These are phyloP conservation scores for Mycena haematopus DNA, from an alignment of 768 basidiomycete genomes.

Conservation along the genomic window DNA sequence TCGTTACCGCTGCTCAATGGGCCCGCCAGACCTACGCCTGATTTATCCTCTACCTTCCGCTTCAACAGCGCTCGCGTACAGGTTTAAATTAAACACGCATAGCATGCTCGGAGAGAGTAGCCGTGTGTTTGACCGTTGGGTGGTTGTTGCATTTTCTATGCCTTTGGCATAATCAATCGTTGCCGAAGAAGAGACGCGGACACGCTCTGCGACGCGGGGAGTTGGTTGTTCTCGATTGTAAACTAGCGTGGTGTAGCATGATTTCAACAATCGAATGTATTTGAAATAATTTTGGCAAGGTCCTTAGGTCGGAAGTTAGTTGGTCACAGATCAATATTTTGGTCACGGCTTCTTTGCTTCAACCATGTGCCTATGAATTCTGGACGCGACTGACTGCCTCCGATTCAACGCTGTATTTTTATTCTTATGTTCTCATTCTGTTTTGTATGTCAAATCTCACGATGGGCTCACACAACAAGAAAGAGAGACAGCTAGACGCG, in stretches of 20 bases:
- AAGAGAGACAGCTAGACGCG: neutral
- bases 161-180: slow-evolving; percentile 18
- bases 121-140: slow-evolving; percentile 57
- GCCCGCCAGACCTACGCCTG: slow-evolving; percentile 85
- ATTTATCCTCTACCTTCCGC: slow-evolving; percentile 61
- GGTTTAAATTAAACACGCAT: slow-evolving; percentile 52
- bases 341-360: neutral
- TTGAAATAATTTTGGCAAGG: neutral
- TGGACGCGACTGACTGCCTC: slow-evolving; percentile 7
- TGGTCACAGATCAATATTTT: neutral
- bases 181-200: slow-evolving; percentile 17
- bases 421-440: neutral
- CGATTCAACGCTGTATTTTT: slow-evolving; percentile 16
- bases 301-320: no score
- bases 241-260: slow-evolving; percentile 20
- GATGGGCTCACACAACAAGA: neutral
- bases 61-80: slow-evolving; percentile 89
- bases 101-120: slow-evolving; percentile 30
- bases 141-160: slow-evolving; percentile 50
- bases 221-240: slow-evolving; percentile 23
- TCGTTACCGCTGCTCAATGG: slow-evolving; percentile 93
- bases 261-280: slow-evolving; percentile 29
- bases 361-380: neutral
- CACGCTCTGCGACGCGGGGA: slow-evolving; percentile 9
- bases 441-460: neutral